phyloP scores from a whole-genome alignment of 805 yeast species.

The Jamesozyma hellenica region DNA sequence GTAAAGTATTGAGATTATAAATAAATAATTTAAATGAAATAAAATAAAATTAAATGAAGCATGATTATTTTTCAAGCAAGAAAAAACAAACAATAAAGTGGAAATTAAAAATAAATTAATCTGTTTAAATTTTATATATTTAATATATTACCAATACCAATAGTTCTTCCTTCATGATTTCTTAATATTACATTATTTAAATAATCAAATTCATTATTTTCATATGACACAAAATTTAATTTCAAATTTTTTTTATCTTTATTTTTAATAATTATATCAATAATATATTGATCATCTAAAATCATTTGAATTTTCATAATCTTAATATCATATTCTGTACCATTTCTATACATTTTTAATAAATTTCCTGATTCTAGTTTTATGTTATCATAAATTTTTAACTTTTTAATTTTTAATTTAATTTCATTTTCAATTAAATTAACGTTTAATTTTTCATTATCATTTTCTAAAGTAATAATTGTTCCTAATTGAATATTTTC shows the following conservation, averaged over 20 bases:
- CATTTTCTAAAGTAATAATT: neutral
- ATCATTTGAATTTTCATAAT: neutral
- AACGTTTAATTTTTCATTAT: neutral
- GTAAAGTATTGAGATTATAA: conserved; percentile 1
- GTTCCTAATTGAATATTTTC: neutral
- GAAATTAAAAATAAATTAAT: too few relatives aligned
- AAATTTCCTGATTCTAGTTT: neutral
- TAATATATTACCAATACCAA: conserved; percentile 2
- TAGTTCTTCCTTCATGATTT: conserved; percentile 2
- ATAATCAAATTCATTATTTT: neutral
- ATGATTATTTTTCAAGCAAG: too few relatives aligned
- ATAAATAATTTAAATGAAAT: neutral
- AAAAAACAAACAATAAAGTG: too few relatives aligned
- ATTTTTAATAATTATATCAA: neutral
- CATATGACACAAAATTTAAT: neutral
- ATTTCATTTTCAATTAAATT: neutral
- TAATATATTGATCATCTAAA: neutral
- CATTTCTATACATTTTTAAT: neutral
- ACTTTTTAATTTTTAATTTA: neutral
- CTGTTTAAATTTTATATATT: neutral
- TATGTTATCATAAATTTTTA: neutral
- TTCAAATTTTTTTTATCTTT: neutral
- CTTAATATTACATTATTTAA: conserved; percentile 1
- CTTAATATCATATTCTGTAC: neutral
- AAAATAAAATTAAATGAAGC: neutral